These are phyloP conservation scores for Umbelopsis isabellina DNA, from an alignment of 192 early-diverging fungal genomes.

Conservation along the genomic window DNA sequence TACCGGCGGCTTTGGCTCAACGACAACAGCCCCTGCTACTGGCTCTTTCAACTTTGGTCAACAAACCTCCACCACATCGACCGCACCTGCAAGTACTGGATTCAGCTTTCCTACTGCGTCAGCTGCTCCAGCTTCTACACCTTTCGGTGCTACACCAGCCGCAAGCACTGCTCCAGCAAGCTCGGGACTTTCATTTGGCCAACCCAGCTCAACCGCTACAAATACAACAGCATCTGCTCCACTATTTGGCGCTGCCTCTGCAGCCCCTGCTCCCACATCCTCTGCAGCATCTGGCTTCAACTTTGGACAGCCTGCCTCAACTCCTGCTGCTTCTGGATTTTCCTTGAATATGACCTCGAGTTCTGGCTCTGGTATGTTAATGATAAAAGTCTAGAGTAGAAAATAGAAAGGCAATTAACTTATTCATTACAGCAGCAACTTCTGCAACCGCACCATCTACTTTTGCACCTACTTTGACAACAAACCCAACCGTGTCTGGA, in stretches of 20 bases:
- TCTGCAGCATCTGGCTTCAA: constrained; percentile 6
- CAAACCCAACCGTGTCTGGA: constrained; percentile 42
- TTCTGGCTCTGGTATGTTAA: background rate
- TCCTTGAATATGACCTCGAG: background rate
- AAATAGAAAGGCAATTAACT: too few species aligned
- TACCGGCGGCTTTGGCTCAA: background rate
- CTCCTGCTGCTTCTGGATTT: background rate
- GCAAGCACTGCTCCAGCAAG: constrained; percentile 31
- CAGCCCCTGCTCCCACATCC: constrained; percentile 33
- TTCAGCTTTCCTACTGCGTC: constrained; percentile 29
- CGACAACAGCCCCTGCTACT: constrained; percentile 14
- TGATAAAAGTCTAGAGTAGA: background rate
- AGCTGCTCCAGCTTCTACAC: constrained; percentile 22
- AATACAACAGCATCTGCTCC: constrained; percentile 33
- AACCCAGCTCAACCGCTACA: constrained; percentile 33
- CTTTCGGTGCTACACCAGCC: constrained; percentile 13
- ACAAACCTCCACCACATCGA: constrained; percentile 23
- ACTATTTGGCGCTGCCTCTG: constrained; percentile 17
- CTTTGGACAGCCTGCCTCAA: constrained; percentile 15
- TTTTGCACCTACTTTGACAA: constrained; percentile 30
- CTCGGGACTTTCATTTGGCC: constrained; percentile 33
- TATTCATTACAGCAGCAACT: constrained; percentile 34
- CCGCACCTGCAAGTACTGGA: constrained; percentile 19
- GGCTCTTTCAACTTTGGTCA: constrained; percentile 26
- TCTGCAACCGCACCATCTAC: constrained; percentile 33